phyloP scores from a whole-genome alignment of 805 yeast genomes.

The Schwanniomyces vanrijiae region DNA sequence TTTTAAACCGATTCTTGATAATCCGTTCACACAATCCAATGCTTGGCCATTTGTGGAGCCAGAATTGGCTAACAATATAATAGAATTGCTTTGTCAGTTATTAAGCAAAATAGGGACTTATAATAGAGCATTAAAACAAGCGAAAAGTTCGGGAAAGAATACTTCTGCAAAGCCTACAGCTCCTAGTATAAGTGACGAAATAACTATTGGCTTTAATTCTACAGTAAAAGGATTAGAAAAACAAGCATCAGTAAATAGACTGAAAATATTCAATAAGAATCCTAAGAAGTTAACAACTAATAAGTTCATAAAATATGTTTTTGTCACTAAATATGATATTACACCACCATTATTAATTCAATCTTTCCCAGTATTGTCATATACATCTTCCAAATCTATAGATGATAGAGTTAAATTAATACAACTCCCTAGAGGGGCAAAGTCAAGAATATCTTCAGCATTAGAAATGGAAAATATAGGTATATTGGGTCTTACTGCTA shows the following conservation, averaged over 20 bases:
- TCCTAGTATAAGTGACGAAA: slow-evolving; percentile 21
- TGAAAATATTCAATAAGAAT: slow-evolving; percentile 4
- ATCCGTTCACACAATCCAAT: slow-evolving; percentile 55
- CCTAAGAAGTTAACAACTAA: not conserved
- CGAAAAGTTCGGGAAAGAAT: slow-evolving; percentile 5
- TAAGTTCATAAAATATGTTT: slow-evolving; percentile 38
- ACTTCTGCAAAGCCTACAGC: slow-evolving; percentile 12
- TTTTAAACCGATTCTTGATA: slow-evolving; percentile 63
- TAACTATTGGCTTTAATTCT: slow-evolving; percentile 55
- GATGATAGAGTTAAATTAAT: slow-evolving; percentile 50
- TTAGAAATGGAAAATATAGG: slow-evolving; percentile 28
- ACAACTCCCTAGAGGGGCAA: slow-evolving; percentile 54
- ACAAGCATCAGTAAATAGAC: slow-evolving; percentile 30
- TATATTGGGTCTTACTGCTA: slow-evolving; percentile 34
- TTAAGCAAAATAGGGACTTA: slow-evolving; percentile 32
- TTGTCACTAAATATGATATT: slow-evolving; percentile 62
- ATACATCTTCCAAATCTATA: slow-evolving; percentile 37
- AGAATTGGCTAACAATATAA: slow-evolving; percentile 32
- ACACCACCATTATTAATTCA: slow-evolving; percentile 50
- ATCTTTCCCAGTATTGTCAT: slow-evolving; percentile 58
- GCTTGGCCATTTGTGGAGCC: slow-evolving; percentile 44
- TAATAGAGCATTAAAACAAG: slow-evolving; percentile 11
- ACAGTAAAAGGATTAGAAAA: slow-evolving; percentile 49
- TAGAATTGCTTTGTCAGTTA: slow-evolving; percentile 33
- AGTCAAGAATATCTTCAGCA: slow-evolving; percentile 26